These are phyloP conservation scores for Naganishia liquefaciens DNA, from an alignment of 1,284 basidiomycete genomes.

Conservation along the genomic window DNA sequence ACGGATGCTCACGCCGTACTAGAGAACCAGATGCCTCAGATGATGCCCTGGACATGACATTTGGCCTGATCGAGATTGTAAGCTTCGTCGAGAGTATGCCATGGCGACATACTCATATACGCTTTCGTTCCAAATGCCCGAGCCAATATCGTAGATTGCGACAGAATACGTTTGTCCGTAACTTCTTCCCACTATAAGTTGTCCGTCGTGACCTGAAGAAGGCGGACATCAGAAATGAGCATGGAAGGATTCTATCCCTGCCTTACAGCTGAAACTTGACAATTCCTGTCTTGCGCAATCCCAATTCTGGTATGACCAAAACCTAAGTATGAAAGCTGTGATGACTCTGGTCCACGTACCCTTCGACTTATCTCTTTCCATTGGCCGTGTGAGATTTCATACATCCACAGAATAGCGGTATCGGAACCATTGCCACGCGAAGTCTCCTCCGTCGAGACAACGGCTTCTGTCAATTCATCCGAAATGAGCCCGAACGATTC, in stretches of 20 bases:
- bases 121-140: too few relatives aligned
- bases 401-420: neutral
- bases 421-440: neutral
- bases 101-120: too few relatives aligned
- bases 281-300: neutral
- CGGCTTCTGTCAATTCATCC: conserved; percentile 5
- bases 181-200: conserved; percentile 2
- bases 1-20: neutral
- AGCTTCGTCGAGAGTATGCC: too few relatives aligned
- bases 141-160: neutral
- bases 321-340: neutral
- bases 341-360: neutral
- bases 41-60: too few relatives aligned
- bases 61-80: too few relatives aligned
- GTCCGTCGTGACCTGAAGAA: neutral
- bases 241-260: neutral
- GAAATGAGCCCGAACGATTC: conserved; percentile 17
- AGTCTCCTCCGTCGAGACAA: conserved; percentile 6
- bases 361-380: conserved; percentile 5
- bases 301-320: too few relatives aligned
- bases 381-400: neutral
- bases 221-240: neutral
- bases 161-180: neutral
- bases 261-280: conserved; percentile 1
- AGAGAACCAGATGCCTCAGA: too few relatives aligned